These are phyloP conservation scores for Eucalyptus grandis DNA, from an alignment of 345 rosid species.

Conservation along the genomic window DNA sequence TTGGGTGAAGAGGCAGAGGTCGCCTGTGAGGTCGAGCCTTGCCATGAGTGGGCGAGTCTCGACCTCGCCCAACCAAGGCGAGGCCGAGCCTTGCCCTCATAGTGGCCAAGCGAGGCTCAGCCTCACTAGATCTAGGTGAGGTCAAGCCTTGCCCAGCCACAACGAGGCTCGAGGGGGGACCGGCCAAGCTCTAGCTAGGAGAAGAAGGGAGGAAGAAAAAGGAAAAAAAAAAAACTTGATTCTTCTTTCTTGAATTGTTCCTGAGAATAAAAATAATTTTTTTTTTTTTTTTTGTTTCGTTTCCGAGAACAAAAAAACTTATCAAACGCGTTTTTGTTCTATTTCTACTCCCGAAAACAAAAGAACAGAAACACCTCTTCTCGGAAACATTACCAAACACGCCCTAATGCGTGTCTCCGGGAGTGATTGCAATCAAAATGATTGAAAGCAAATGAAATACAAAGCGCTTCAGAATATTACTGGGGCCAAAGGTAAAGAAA, in stretches of 20 bases:
- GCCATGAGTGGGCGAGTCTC: fast-evolving
- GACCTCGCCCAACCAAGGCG: fast-evolving
- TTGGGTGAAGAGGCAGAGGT: too few relatives aligned
- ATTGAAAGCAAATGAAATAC: background rate
- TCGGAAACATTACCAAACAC: fast-evolving
- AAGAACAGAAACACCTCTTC: too few relatives aligned
- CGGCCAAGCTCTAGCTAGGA: too few relatives aligned
- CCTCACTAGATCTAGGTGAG: fast-evolving
- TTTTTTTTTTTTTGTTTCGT: fast-evolving
- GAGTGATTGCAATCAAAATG: background rate
- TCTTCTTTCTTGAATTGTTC: too few relatives aligned
- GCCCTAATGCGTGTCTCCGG: background rate
- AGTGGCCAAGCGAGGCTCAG: fast-evolving
- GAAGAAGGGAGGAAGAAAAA: too few relatives aligned
- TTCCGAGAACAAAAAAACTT: fast-evolving
- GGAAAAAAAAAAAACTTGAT: too few relatives aligned
- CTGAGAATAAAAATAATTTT: fast-evolving
- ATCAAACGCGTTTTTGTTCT: fast-evolving
- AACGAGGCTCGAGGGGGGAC: fast-evolving
- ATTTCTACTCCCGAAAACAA: too few relatives aligned
- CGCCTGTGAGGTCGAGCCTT: too few relatives aligned
- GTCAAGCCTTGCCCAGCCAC: fast-evolving
- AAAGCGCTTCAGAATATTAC: background rate
- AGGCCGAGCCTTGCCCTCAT: too few relatives aligned
- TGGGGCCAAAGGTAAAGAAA: background rate